phyloP scores from a whole-genome alignment of 106 monocot species.

The Allium fistulosum region DNA sequence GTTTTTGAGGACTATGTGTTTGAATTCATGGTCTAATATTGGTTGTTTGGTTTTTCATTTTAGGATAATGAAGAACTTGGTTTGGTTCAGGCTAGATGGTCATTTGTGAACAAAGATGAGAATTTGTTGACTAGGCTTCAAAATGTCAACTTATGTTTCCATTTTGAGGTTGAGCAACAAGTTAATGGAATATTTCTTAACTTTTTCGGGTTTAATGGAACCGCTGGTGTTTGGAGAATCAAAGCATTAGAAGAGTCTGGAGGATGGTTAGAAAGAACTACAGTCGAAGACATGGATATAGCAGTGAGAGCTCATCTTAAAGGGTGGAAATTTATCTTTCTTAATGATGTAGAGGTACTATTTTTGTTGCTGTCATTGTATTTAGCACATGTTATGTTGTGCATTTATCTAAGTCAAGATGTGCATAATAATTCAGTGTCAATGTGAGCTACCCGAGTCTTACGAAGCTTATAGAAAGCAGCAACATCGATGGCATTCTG shows the following conservation, averaged over 20 bases:
- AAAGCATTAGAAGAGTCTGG: slow-evolving; percentile 69
- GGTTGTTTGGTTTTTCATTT: neutral
- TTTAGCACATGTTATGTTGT: no score
- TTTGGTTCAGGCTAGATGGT: slow-evolving; percentile 76
- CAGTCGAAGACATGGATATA: slow-evolving; percentile 91
- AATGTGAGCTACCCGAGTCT: slow-evolving; percentile 84
- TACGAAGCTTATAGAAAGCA: slow-evolving; percentile 94
- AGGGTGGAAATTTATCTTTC: slow-evolving; percentile 78
- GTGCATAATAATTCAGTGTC: slow-evolving; percentile 44
- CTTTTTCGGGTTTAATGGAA: slow-evolving; percentile 88
- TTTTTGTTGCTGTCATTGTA: no score
- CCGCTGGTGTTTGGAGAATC: slow-evolving; percentile 80
- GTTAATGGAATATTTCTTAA: slow-evolving; percentile 73
- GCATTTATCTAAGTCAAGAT: no score
- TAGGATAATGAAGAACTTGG: slow-evolving; percentile 66
- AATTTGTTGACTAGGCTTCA: slow-evolving; percentile 70
- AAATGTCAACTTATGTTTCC: slow-evolving; percentile 84
- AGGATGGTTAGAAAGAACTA: slow-evolving; percentile 80
- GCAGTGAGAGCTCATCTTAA: slow-evolving; percentile 78
- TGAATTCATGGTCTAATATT: neutral
- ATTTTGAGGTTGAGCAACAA: slow-evolving; percentile 92
- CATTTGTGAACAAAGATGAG: slow-evolving; percentile 89
- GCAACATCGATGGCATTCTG: slow-evolving; percentile 96
- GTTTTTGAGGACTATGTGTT: neutral
- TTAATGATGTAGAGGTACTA: slow-evolving; percentile 78